A percentile compares a stretch with the other conserved stretches of the same genome.
Evolutionary conservation across 768 basidiomycete genomes (phyloP).

Genomic region (Pholiota molesta): DNA sequence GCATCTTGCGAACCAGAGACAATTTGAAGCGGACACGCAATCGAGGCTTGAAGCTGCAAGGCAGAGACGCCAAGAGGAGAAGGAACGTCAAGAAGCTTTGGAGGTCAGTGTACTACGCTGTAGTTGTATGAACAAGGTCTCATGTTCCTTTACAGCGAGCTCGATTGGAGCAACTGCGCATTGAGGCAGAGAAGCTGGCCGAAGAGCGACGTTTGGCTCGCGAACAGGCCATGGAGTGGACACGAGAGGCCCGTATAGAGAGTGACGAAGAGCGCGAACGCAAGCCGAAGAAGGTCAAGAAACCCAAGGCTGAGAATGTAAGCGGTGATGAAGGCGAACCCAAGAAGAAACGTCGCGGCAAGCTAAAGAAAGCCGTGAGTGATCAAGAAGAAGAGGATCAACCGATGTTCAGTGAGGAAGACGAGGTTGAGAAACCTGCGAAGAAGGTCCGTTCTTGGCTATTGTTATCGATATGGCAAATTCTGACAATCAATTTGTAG

Average conservation of each 20-base stretch:
- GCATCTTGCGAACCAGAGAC: constrained; percentile 71
- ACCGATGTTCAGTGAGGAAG: constrained; percentile 72
- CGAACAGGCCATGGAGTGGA: constrained; percentile 83
- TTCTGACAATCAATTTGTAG: constrained; percentile 32
- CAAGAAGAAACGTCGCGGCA: constrained; percentile 74
- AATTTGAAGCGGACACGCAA: constrained; percentile 70
- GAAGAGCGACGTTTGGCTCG: constrained; percentile 75
- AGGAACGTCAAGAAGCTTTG: constrained; percentile 58
- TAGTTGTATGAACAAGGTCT: not conserved
- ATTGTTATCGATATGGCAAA: not conserved
- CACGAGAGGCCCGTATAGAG: constrained; percentile 63
- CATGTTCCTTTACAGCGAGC: constrained; percentile 45
- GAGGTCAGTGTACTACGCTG: constrained; percentile 52
- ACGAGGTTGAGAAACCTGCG: constrained; percentile 61
- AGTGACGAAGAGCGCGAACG: constrained; percentile 83
- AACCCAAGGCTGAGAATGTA: constrained; percentile 52
- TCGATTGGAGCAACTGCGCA: constrained; percentile 64
- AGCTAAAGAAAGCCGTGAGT: constrained; percentile 62
- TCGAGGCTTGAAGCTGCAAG: constrained; percentile 79
- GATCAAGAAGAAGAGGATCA: constrained; percentile 66
- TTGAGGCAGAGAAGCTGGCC: constrained; percentile 77
- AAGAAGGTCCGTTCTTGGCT: constrained; percentile 59
- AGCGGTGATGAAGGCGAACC: constrained; percentile 56
- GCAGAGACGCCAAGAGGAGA: constrained; percentile 79
- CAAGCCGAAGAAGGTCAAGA: constrained; percentile 56